Evolutionary conservation across 345 rosid genomes (phyloP).

Genomic region (Microthlaspi erraticum): DNA sequence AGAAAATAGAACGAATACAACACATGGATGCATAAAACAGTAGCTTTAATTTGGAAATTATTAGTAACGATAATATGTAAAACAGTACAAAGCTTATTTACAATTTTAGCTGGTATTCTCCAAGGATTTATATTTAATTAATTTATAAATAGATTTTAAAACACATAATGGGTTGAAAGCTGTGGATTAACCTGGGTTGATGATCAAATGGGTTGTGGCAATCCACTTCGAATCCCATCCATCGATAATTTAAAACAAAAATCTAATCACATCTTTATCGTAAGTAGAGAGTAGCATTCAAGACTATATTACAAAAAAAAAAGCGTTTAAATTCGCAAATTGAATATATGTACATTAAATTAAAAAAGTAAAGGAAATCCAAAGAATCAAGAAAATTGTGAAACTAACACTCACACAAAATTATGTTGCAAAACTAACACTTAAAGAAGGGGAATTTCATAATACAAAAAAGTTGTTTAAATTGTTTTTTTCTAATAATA

Average conservation of each 20-base stretch:
- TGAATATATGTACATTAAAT: background rate
- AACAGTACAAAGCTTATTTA: too few relatives aligned
- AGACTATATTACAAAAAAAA: background rate
- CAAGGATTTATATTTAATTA: too few relatives aligned
- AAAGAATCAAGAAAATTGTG: background rate
- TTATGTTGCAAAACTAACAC: background rate
- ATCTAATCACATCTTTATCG: background rate
- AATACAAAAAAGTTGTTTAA: too few relatives aligned
- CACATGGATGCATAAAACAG: background rate
- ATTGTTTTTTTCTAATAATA: too few relatives aligned
- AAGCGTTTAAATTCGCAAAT: background rate
- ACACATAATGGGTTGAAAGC: too few relatives aligned
- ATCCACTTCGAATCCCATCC: conserved; percentile 62
- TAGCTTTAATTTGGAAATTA: too few relatives aligned
- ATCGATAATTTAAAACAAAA: conserved; percentile 46
- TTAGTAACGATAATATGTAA: too few relatives aligned
- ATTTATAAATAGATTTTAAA: too few relatives aligned
- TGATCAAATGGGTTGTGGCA: too few relatives aligned
- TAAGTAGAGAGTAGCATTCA: background rate
- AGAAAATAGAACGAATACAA: background rate
- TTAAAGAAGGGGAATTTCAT: background rate
- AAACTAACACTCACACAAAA: conserved; percentile 10
- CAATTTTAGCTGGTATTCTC: too few relatives aligned
- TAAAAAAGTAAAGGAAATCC: too few relatives aligned
- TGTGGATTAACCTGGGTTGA: too few relatives aligned